Evolutionary conservation across 164 flowering plant genomes (phyloP), one percentile per base, ranked within the genome.

Genomic region (Piper betle): DNA sequence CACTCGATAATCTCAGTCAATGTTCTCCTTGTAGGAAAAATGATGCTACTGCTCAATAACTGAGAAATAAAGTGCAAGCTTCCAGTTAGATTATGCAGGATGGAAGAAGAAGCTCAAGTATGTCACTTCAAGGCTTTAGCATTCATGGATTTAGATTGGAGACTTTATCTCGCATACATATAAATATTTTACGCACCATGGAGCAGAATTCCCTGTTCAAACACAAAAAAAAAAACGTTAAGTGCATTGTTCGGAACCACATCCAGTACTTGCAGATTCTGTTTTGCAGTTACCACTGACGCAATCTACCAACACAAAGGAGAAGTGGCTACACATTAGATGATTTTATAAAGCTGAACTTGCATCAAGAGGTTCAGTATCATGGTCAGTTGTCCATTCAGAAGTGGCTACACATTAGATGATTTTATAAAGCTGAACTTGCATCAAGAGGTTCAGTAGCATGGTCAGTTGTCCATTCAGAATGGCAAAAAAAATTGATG

Each of bases 131-230:
- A 18, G 17, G 55, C n/a, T 55, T 39, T n/a, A 52, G 33, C 17
- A 52, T 61, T 6, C 56, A 55, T 6, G 71, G 61, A 43, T 37
- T 77, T 64, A 66, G 63, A 33, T 62, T 65, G 43, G 72, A 63
- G 10, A 66, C 61, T 40, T 76, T 76, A 55, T 79, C 82, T 71
- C 65, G 70, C 1, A 78, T 79, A 60, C 64, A 78, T 53, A 83
- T 74, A 64, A 72, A 68, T 63, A 83, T 62, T 68, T 57, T 75
- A 39, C 57, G 73, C 54, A 75, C 85, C 62, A 61, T 59, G 3
- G 56, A 60, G 55, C 62, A 66, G 59, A 83, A 79, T 39, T 73
- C 78, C 72, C 83, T 83, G 83, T 54, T 59, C 37, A 13, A 60
- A 33, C 48, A 38, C 52, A 43, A 19, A 39, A 19, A 12, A 3